Evolutionary conservation across 306 rosid genomes (phyloP), one percentile per base, ranked within the genome.

Genomic region (Cicer arietinum): DNA sequence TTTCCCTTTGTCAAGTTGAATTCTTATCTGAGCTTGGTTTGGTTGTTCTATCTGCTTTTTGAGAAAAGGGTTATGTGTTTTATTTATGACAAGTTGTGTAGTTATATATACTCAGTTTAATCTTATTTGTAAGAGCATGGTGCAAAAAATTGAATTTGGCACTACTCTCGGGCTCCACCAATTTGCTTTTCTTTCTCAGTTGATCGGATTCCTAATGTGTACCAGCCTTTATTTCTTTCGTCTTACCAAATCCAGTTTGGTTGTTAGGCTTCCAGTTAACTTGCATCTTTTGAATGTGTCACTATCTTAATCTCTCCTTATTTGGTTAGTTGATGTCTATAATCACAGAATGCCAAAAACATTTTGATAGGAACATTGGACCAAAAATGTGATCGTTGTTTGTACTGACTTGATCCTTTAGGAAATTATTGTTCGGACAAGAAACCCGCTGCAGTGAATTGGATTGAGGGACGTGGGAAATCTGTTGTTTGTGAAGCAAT

Each of bases 391-490:
- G 42, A 63, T 18, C 45, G 62, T 67, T 80, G 8, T 60, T 60
- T 57, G 39, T 44, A 10, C 61, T 73, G 48, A 17, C 14, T 67
- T 10, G 25, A 20, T 81, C 71, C 63, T 77, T 18, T 35, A 89
- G 94, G 95, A 48, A 90, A 90, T 64, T 90, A 73, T 74, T 90
- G 96, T 79, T 85, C 96, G 56, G 93, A 90, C 84, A 90, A 90
- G 92, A 90, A 90, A 74, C 88, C 95, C 30, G 88, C 95, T 14
- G 94, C 94, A 11, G 86, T 90, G 59, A 90, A 90, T 79, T 90
- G 95, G 95, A 90, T 90, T 20, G 95, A 90, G 83, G 95, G 95
- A 53, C 90, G 95, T 8, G 95, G 95, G 8, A 90, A 90, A 82
- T 90, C 95, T 8, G 87, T 90, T 79, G 91, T 90, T 22, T 90